Percentiles rank a stretch among this genome's conserved stretches.
These are phyloP conservation scores for Schwanniomyces etchellsii DNA, from an alignment of 1,139 yeast species.

Conservation along the genomic window DNA sequence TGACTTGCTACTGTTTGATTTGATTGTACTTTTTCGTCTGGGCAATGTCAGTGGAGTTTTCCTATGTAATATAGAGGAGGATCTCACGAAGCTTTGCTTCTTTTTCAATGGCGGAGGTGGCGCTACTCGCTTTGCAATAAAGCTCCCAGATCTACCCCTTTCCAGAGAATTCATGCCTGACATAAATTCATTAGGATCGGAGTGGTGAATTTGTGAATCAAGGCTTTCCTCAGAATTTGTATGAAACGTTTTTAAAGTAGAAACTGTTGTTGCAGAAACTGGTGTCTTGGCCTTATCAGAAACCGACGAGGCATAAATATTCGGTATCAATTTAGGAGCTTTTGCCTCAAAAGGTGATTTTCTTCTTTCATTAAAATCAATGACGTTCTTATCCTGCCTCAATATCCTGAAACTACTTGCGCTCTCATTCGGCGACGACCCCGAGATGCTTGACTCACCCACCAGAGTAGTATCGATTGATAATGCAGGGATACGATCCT, in stretches of 20 bases:
- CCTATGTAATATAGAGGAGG: conserved; percentile 3
- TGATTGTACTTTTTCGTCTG: conserved; percentile 1
- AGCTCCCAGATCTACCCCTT: conserved; percentile 13
- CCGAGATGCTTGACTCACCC: neutral
- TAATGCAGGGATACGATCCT: neutral
- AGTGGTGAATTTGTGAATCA: neutral
- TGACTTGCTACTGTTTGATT: conserved; percentile 13
- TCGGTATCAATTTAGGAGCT: conserved; percentile 39
- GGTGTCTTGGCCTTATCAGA: conserved; percentile 30
- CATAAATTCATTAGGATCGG: conserved; percentile 7
- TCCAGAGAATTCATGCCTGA: conserved; percentile 8
- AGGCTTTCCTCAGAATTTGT: neutral
- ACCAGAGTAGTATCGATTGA: neutral
- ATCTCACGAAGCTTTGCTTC: conserved; percentile 4
- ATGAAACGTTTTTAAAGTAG: conserved; percentile 14
- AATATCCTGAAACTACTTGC: conserved; percentile 57
- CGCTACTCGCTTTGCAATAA: conserved; percentile 66
- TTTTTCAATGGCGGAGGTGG: conserved; percentile 59
- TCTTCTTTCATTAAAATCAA: conserved; percentile 76
- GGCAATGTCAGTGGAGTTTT: conserved; percentile 5
- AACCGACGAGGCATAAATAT: conserved; percentile 39
- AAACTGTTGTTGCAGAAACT: conserved; percentile 33
- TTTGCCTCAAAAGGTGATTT: conserved; percentile 62
- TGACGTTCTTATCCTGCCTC: conserved; percentile 60
- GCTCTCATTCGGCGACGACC: conserved; percentile 1